These are phyloP conservation scores for Cynara cardunculus DNA, from an alignment of 129 eudicot genomes.

Conservation along the genomic window DNA sequence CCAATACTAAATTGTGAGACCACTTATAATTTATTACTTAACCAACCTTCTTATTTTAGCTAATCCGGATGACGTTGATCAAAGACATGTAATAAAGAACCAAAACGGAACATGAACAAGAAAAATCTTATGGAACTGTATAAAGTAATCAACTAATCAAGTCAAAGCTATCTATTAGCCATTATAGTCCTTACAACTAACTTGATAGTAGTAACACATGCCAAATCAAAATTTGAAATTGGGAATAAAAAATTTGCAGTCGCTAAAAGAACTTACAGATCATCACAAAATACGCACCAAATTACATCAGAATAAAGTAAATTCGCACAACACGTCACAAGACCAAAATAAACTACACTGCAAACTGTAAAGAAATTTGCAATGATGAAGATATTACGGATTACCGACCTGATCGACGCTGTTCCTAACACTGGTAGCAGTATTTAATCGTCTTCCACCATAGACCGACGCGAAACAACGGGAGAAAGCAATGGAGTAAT, in stretches of 20 bases:
- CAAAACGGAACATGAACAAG: not conserved
- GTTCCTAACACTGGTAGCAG: conserved; percentile 18
- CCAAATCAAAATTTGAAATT: not conserved
- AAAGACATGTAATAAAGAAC: not conserved
- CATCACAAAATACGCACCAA: not conserved
- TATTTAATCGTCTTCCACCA: conserved; percentile 14
- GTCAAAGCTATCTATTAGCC: not conserved
- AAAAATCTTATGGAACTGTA: not conserved
- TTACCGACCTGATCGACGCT: conserved; percentile 26
- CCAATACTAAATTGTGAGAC: not conserved
- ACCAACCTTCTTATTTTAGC: not conserved
- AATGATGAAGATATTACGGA: not conserved
- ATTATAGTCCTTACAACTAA: not conserved
- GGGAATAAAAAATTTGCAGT: not conserved
- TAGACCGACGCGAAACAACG: not conserved
- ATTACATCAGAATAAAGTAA: not conserved
- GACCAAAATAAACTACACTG: not conserved
- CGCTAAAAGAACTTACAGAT: not conserved
- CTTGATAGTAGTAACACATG: not conserved
- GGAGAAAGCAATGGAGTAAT: not conserved
- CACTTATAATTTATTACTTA: not conserved
- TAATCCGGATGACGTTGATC: not conserved
- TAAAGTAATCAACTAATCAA: not conserved
- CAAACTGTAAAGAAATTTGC: not conserved
- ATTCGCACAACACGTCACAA: not conserved